Conservation (phyloP, 805 yeast genomes). For the Cyberlindnera japonica region DNA sequence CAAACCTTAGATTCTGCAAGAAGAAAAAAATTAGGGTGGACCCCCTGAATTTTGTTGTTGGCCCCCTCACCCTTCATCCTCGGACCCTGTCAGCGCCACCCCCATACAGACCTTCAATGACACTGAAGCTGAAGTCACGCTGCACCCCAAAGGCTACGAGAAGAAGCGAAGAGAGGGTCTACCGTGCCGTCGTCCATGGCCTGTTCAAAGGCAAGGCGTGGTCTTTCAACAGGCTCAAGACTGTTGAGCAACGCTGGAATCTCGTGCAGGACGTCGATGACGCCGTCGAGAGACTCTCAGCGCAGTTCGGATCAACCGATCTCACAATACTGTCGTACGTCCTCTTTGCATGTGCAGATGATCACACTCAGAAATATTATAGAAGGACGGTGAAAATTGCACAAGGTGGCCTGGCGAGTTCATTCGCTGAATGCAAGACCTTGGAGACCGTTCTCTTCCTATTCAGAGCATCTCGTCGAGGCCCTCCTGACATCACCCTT, state of each 20-base stretch:
- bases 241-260: neutral
- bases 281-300: neutral
- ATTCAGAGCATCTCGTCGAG: neutral
- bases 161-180: neutral
- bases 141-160: neutral
- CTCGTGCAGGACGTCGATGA: neutral
- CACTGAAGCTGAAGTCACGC: neutral
- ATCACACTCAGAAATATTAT: constrained; percentile 3
- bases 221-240: constrained; percentile 8
- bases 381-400: neutral
- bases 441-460: neutral
- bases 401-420: neutral
- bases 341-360: constrained; percentile 3
- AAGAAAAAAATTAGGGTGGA: no score
- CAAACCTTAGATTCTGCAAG: no score
- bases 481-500: neutral
- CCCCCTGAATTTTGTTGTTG: no score
- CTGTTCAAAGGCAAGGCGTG: neutral
- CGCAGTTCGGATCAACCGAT: neutral
- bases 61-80: neutral
- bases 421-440: neutral
- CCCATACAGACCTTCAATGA: no score
- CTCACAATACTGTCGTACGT: neutral
- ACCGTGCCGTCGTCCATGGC: neutral
- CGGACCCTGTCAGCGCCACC: neutral